phyloP scores from a whole-genome alignment of 2,329 filamentous ascomycete species.

The Aspergillus sojae region DNA sequence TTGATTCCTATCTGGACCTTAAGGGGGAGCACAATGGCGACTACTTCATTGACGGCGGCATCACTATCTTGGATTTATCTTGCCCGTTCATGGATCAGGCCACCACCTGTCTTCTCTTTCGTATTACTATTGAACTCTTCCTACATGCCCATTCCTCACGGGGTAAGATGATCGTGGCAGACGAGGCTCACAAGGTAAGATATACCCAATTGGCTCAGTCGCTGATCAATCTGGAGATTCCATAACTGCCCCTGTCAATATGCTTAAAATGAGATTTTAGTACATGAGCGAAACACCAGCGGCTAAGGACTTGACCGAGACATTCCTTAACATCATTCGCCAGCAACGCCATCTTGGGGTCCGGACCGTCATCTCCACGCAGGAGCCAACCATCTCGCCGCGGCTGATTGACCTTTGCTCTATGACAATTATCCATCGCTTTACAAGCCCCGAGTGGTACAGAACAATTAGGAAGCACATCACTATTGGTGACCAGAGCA shows the following conservation, averaged over 20 bases:
- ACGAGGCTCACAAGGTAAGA: constrained; percentile 73
- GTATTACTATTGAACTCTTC: constrained; percentile 69
- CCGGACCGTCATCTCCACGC: constrained; percentile 70
- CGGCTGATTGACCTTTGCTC: constrained; percentile 70
- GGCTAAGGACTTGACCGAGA: constrained; percentile 54
- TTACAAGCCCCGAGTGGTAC: constrained; percentile 66
- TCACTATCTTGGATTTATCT: constrained; percentile 70
- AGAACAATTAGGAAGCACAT: constrained; percentile 47
- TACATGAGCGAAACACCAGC: constrained; percentile 21
- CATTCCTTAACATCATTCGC: constrained; percentile 63
- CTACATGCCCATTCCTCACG: constrained; percentile 55
- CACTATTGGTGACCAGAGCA: constrained; percentile 34
- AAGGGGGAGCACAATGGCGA: constrained; percentile 8
- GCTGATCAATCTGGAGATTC: neutral
- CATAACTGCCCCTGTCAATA: neutral
- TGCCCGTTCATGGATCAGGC: constrained; percentile 70
- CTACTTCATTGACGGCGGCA: constrained; percentile 17
- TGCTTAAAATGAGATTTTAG: neutral
- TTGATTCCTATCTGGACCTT: constrained; percentile 65
- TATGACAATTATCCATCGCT: constrained; percentile 69
- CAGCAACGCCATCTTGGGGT: constrained; percentile 68
- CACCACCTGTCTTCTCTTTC: constrained; percentile 71
- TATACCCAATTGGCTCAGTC: neutral
- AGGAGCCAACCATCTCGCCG: constrained; percentile 72
- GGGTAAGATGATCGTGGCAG: constrained; percentile 68